Evolutionary conservation across 768 basidiomycete species (phyloP).

Genomic region (Amanita brunnescens): DNA sequence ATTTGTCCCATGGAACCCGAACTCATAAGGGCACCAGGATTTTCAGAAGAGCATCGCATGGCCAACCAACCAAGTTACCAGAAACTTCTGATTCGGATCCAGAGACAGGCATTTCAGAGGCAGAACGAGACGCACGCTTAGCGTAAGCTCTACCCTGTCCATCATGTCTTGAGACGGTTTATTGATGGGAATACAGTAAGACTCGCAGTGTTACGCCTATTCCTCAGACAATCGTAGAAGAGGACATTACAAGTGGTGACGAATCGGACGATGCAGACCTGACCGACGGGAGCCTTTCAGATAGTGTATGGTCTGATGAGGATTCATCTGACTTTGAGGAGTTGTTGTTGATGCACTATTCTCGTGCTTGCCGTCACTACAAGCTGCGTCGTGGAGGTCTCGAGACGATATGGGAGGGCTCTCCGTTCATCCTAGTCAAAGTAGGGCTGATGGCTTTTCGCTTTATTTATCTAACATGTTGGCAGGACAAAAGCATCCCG

Average conservation of each 20-base stretch:
- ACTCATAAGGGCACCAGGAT: neutral
- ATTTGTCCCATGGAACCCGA: neutral
- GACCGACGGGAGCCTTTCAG: slow-evolving; percentile 44
- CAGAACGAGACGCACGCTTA: slow-evolving; percentile 61
- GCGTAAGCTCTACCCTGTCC: slow-evolving; percentile 37
- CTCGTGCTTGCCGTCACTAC: slow-evolving; percentile 4
- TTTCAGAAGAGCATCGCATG: neutral
- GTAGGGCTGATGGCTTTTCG: neutral
- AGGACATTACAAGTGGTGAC: slow-evolving; percentile 56
- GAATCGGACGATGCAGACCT: slow-evolving; percentile 75
- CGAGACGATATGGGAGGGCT: neutral
- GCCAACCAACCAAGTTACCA: slow-evolving; percentile 12
- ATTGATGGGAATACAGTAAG: slow-evolving; percentile 25
- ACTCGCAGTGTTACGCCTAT: slow-evolving; percentile 41
- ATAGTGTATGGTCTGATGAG: slow-evolving; percentile 39
- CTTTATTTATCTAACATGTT: neutral
- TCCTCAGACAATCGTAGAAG: slow-evolving; percentile 21
- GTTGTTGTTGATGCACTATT: neutral
- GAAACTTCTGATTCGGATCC: slow-evolving; percentile 57
- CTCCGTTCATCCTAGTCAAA: slow-evolving; percentile 2
- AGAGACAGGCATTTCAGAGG: slow-evolving; percentile 54
- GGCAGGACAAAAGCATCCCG: neutral
- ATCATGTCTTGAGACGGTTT: neutral
- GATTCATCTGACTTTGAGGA: slow-evolving; percentile 4
- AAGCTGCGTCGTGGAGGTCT: neutral